Base-by-base conservation (phyloP, 2,329 filamentous ascomycete genomes). In the Botrytis byssoidea region DNA sequence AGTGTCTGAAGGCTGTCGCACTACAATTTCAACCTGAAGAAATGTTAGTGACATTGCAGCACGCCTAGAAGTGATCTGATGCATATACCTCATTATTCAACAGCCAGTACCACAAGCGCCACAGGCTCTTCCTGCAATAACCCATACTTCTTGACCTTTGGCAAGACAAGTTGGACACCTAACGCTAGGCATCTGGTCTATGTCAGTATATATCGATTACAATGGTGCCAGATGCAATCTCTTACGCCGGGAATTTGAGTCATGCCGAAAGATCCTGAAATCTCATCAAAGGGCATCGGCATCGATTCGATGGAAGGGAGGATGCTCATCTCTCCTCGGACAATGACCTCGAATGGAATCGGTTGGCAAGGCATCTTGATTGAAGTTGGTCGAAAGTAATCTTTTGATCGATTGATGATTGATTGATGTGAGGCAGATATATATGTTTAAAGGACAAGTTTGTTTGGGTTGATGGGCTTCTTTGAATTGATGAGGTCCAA, bases 81-180 rank as follows among this genome's bases (percentile, higher is more conserved):
- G 9, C 10, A 18, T 9, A 10, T 61, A 72, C 63, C 32, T 60
- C 9, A 29, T 48, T n/a, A 29, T 40, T 40, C 59, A 72, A 51
- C 71, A 72, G 22, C 29, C 51, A 18, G n/a, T 46, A 25, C 63
- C 63, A 42, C 71, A 72, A 46, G 51, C 57, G 40, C 71, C 64
- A 14, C 87, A 88, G 69, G 82, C 81, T 73, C 85, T 84, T 70
- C 87, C 87, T 46, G 86, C 86, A 74, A 88, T 86, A 37, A 88
- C 87, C 87, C 87, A 88, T 61, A 86, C 85, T 77, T 88, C 87
- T 74, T 85, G 82, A 74, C 87, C 87, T 64, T 83, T 81, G 60
- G 81, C 79, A 69, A 83, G 83, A 77, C 87, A 88, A 7, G 83
- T 87, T 66, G 86, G 86, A 79, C 87, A 88, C 77, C 83, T 82